These are phyloP conservation scores for Monosporascus sp. DNA, from an alignment of 2,329 filamentous ascomycete species.

Conservation along the genomic window DNA sequence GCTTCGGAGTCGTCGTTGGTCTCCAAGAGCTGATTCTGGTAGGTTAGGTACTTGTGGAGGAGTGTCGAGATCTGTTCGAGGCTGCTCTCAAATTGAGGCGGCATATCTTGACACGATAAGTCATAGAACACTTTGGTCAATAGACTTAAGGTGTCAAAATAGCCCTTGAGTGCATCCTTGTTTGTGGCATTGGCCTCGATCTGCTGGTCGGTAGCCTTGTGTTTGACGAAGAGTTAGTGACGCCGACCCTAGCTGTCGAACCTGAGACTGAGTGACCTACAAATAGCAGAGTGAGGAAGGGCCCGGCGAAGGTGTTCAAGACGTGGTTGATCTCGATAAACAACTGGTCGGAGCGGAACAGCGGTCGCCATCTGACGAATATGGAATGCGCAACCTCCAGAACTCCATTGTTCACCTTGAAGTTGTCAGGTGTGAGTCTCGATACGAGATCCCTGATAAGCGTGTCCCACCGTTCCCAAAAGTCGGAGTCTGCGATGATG, in stretches of 20 bases:
- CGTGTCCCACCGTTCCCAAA: slow-evolving; percentile 95
- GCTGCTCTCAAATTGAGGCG: slow-evolving; percentile 90
- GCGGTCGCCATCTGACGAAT: slow-evolving; percentile 89
- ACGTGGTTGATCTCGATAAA: slow-evolving; percentile 98
- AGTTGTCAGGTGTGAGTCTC: slow-evolving; percentile 74
- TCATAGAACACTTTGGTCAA: slow-evolving; percentile 92
- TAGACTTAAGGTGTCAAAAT: slow-evolving; percentile 81
- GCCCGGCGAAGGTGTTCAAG: slow-evolving; percentile 72
- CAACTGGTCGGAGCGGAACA: slow-evolving; percentile 88
- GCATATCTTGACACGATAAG: slow-evolving; percentile 93
- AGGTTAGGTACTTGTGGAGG: slow-evolving; percentile 88
- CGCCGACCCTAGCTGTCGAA: neutral
- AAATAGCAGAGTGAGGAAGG: slow-evolving; percentile 75
- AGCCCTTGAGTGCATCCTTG: slow-evolving; percentile 65
- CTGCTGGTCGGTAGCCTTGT: slow-evolving; percentile 59
- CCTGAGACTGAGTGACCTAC: slow-evolving; percentile 36
- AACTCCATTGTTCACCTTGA: slow-evolving; percentile 85
- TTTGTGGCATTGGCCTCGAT: slow-evolving; percentile 73
- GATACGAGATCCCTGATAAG: slow-evolving; percentile 89
- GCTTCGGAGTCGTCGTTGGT: slow-evolving; percentile 88
- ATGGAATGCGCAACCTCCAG: slow-evolving; percentile 97
- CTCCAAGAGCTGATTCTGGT: slow-evolving; percentile 75
- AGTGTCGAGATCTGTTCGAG: slow-evolving; percentile 69
- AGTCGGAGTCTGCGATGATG: slow-evolving; percentile 95
- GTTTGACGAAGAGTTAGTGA: neutral